Evolutionary conservation across 2,329 filamentous ascomycete species (phyloP), one percentile per base, ranked within the genome.

Genomic region (Niveomyces coronatus): DNA sequence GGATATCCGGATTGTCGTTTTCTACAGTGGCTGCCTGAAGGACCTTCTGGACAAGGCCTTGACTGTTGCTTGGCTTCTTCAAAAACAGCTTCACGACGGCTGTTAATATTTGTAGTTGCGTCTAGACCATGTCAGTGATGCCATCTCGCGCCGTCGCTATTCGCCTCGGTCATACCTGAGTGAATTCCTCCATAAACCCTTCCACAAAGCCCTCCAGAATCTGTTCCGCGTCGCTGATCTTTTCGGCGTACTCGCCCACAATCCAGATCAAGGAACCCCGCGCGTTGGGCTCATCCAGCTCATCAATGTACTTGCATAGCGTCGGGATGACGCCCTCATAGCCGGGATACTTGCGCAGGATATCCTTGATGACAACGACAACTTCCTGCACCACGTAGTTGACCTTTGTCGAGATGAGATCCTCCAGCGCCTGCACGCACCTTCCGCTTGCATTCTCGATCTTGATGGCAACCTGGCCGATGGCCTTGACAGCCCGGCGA

Each of bases 361-460:
- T 96, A 49, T 98, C 91, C 65, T 94, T 96, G 67, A 96, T 94
- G 33, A 98, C 91, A n/a, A 98, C 86, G 45, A 96, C 81, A 0
- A 91, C 89, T 63, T 98, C 91, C 61, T 98, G 91, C 9, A 98
- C 91, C 35, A 98, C 91, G 55, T 98, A 98, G 66, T 95, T 95
- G 61, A 96, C 89, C 64, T 96, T 96, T 43, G 87, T 94, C 46
- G 89, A 84, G 56, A 98, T 95, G 32, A 98, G 69, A 52, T 98
- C 91, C 46, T 96, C 71, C 22, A 98, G 68, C 1, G 88, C 85
- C 51, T 93, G 93, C 44, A 98, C 91, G 47, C 91, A 96, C 60
- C 89, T 93, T 61, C 95, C 89, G 54, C 85, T 91, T 4, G 89
- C 85, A 49, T 78, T 80, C 61, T 96, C 91, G 47, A 98, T 94